phyloP scores from a whole-genome alignment of 495 filamentous ascomycete species.

The Bacidia rubella region DNA sequence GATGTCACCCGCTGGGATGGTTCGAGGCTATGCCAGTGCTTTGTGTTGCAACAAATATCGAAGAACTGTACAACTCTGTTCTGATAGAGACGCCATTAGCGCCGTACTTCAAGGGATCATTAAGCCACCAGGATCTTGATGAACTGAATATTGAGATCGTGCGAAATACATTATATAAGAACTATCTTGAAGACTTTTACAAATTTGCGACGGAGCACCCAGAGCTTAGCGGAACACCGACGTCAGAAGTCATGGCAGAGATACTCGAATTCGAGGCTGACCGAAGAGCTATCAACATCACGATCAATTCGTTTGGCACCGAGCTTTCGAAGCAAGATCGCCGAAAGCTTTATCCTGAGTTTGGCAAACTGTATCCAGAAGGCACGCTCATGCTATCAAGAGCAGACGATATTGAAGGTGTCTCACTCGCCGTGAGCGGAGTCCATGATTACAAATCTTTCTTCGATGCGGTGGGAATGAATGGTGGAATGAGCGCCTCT shows the following conservation, averaged over 20 bases:
- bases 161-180: constrained; percentile 97
- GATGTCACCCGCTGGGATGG: constrained; percentile 95
- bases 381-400: constrained; percentile 89
- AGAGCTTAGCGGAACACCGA: constrained; percentile 76
- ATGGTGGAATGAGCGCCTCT: constrained; percentile 47
- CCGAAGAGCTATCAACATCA: constrained; percentile 95
- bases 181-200: constrained; percentile 97
- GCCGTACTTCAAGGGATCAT: constrained; percentile 88
- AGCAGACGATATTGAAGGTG: constrained; percentile 89
- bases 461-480: constrained; percentile 84
- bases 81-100: constrained; percentile 92
- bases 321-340: constrained; percentile 88
- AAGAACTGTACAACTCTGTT: constrained; percentile 96
- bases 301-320: constrained; percentile 95
- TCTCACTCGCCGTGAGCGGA: constrained; percentile 81
- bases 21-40: constrained; percentile 98
- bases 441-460: constrained; percentile 83
- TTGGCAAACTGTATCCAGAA: constrained; percentile 84
- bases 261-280: constrained; percentile 95
- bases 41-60: constrained; percentile 93
- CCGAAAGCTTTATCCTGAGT: constrained; percentile 89
- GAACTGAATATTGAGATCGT: constrained; percentile 99
- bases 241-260: constrained; percentile 86
- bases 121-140: constrained; percentile 91
- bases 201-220: constrained; percentile 76